phyloP scores from a whole-genome alignment of 768 basidiomycete species.

The Mycena epipterygia region DNA sequence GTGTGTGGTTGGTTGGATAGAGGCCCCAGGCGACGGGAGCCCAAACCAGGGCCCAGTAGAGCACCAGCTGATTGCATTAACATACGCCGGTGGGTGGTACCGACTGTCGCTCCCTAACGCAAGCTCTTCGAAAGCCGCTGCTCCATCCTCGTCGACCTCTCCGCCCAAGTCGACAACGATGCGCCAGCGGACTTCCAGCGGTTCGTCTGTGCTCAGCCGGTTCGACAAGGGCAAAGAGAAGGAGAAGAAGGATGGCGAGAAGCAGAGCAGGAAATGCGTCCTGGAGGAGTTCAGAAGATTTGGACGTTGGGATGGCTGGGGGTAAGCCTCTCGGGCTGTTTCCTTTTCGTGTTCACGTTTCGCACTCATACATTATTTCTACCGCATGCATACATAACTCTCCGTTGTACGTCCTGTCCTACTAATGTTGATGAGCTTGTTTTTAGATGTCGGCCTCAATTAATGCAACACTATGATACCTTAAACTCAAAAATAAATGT shows the following conservation, averaged over 20 bases:
- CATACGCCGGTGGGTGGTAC: constrained; percentile 95
- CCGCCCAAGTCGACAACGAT: constrained; percentile 57
- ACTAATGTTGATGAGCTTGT: constrained; percentile 8
- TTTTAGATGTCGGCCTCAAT: background rate
- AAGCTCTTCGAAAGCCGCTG: constrained; percentile 39
- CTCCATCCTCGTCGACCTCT: constrained; percentile 48
- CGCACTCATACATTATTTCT: constrained; percentile 28
- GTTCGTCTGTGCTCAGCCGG: constrained; percentile 63
- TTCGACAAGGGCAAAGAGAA: constrained; percentile 70
- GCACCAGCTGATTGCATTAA: constrained; percentile 87
- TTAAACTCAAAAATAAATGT: background rate
- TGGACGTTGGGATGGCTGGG: constrained; percentile 94
- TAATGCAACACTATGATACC: background rate
- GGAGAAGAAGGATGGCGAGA: constrained; percentile 68
- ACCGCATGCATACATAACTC: constrained; percentile 31
- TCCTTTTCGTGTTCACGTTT: constrained; percentile 6
- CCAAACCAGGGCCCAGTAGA: constrained; percentile 53
- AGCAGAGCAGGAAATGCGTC: constrained; percentile 74
- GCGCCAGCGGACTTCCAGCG: constrained; percentile 66
- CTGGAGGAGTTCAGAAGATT: constrained; percentile 85
- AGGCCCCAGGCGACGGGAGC: constrained; percentile 58
- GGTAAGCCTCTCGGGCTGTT: constrained; percentile 45
- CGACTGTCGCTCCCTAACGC: constrained; percentile 74
- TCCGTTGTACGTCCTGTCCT: constrained; percentile 25
- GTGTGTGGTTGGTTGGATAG: constrained; percentile 90